A percentile compares a stretch with the other conserved stretches of the same genome.
These are phyloP conservation scores for Westerdykella sp. DNA, from an alignment of 2,329 filamentous ascomycete genomes.

Conservation along the genomic window DNA sequence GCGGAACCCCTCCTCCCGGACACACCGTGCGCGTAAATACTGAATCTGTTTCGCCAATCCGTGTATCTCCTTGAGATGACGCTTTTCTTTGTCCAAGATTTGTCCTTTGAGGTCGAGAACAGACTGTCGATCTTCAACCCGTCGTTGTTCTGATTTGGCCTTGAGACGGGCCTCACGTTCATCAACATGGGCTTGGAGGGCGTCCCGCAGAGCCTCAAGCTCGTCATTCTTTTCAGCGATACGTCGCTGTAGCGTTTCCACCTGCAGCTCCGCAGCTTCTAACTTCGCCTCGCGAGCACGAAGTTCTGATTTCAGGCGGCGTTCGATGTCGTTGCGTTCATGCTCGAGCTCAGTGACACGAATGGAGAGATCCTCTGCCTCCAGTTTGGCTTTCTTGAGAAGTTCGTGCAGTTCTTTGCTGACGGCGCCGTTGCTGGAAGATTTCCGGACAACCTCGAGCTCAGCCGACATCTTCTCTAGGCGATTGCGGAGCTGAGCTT, in stretches of 20 bases:
- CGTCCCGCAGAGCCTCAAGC: constrained; percentile 34
- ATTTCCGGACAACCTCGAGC: constrained; percentile 50
- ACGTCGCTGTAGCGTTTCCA: constrained; percentile 58
- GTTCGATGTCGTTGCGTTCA: constrained; percentile 9
- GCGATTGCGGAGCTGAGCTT: constrained; percentile 44
- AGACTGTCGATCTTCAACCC: constrained; percentile 26
- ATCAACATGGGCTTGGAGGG: constrained; percentile 9
- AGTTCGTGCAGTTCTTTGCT: constrained; percentile 54
- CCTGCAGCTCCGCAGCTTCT: constrained; percentile 49
- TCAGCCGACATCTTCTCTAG: constrained; percentile 53
- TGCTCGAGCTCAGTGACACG: constrained; percentile 18
- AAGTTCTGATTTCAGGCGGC: constrained; percentile 9
- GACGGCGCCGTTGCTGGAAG: constrained; percentile 41
- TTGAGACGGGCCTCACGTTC: constrained; percentile 14
- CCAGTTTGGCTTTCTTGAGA: constrained; percentile 57
- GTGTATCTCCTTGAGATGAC: constrained; percentile 68
- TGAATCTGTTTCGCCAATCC: constrained; percentile 85
- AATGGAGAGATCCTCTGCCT: constrained; percentile 50
- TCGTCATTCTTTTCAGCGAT: constrained; percentile 55
- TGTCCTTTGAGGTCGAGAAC: constrained; percentile 37
- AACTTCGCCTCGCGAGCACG: constrained; percentile 13
- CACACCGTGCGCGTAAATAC: constrained; percentile 77
- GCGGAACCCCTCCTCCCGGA: constrained; percentile 73
- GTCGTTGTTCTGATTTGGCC: constrained; percentile 20
- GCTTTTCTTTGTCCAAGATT: constrained; percentile 59